Evolutionary conservation across 192 early-diverging fungal species (phyloP), one percentile per base, ranked within the genome.

Genomic region (Podila clonocystis): DNA sequence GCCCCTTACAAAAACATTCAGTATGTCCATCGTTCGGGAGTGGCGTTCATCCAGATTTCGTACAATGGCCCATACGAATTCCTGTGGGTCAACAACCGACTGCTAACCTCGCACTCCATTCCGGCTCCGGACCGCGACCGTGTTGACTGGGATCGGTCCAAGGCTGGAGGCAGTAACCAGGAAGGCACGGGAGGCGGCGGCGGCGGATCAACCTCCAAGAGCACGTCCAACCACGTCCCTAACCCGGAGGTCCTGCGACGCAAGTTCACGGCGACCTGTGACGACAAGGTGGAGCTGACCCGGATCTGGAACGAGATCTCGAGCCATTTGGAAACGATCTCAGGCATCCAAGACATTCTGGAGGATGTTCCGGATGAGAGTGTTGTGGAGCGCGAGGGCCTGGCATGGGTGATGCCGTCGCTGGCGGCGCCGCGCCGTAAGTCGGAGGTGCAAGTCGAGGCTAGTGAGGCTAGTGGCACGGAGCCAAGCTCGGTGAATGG

Each of bases 41-140:
- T 94, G 9, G 96, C 95, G 2, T 97, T 98, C 87, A 90, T 99
- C 52, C 97, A 98, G 73, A 94, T 99, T 28, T 85, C 87, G 22
- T 73, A 73, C 57, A 73, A 72, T 50, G 86, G 88, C 5, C 88
- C 91, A 5, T 89, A 89, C 5, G 82, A 89, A 66, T 96, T 96
- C 60, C 86, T 91, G 58, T 99, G 96, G 96, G 89, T 95, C 19
- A 94, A 94, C 70, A 99, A 99, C 75, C 85, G 93, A 30, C 74
- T 97, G 58, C 84, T 90, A 65, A 89, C 90, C 22, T 87, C 87
- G 13, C 88, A 87, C 62, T 84, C 88, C 19, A 83, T 88, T 3
- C 73, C 84, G 0, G 38, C 84, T 9, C 75, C 77, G 1, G 79
- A 85, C 6, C 73, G 83, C 28, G 82, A 84, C 31, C 75, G 82